A percentile compares a stretch with the other conserved stretches of the same genome.
Conservation (phyloP, 1,284 basidiomycete species). For the Spongispora temasekensis region DNA sequence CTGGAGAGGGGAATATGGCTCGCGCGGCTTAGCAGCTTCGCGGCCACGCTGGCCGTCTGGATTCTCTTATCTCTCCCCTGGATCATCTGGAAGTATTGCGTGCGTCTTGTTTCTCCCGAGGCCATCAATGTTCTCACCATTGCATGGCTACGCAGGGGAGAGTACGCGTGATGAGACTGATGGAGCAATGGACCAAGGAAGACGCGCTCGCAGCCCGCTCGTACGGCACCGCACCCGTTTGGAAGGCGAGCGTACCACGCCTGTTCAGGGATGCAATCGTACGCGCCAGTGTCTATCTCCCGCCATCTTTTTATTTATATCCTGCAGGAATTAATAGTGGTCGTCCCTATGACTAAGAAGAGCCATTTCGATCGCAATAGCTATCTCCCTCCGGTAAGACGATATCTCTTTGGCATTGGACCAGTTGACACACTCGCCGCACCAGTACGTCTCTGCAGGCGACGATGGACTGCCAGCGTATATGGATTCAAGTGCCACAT, state of each 20-base stretch:
- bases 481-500: slow-evolving; percentile 10
- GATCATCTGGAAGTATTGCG: slow-evolving; percentile 50
- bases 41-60: slow-evolving; percentile 40
- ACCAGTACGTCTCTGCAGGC: slow-evolving; percentile 24
- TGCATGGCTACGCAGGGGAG: too few species aligned
- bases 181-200: slow-evolving; percentile 44
- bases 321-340: slow-evolving; percentile 43
- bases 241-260: slow-evolving; percentile 47
- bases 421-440: slow-evolving; percentile 5
- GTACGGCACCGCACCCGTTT: slow-evolving; percentile 40
- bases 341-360: slow-evolving; percentile 37
- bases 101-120: slow-evolving; percentile 30
- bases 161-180: slow-evolving; percentile 41
- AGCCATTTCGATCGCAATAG: slow-evolving; percentile 47
- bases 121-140: too few species aligned
- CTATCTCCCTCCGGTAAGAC: slow-evolving; percentile 45
- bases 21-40: slow-evolving; percentile 42
- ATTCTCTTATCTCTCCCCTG: slow-evolving; percentile 47
- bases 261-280: slow-evolving; percentile 44
- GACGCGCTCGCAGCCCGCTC: slow-evolving; percentile 39
- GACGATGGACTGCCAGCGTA: slow-evolving; percentile 28
- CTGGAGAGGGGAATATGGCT: slow-evolving; percentile 31
- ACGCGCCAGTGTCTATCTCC: slow-evolving; percentile 21
- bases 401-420: background rate
- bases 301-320: slow-evolving; percentile 3